A percentile compares a stretch with the other conserved stretches of the same genome.
phyloP scores from a whole-genome alignment of 768 basidiomycete species.

The Kondoa malvinella region DNA sequence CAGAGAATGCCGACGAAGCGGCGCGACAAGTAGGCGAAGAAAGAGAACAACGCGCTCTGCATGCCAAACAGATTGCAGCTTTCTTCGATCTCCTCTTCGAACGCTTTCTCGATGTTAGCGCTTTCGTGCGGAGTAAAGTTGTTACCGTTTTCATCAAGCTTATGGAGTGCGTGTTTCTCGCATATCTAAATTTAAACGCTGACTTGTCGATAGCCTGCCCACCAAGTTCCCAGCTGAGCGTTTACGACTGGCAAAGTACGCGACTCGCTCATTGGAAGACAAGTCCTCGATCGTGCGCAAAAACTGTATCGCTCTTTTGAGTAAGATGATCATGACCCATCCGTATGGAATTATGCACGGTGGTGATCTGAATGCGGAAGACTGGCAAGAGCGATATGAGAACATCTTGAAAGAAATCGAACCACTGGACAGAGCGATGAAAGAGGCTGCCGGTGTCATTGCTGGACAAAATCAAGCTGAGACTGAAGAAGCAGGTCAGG shows the following conservation, averaged over 20 bases:
- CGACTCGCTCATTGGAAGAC: conserved; percentile 67
- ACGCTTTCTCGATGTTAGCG: conserved; percentile 70
- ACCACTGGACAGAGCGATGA: conserved; percentile 44
- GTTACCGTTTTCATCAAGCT: conserved; percentile 57
- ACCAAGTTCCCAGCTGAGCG: conserved; percentile 77
- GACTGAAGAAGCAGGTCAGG: conserved; percentile 42
- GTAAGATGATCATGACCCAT: conserved; percentile 63
- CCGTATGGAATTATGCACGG: conserved; percentile 74
- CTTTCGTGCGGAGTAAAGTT: conserved; percentile 82
- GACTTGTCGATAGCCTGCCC: conserved; percentile 35
- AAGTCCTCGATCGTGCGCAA: conserved; percentile 79
- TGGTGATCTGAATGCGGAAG: conserved; percentile 51
- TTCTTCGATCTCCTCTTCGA: conserved; percentile 71
- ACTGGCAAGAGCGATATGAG: conserved; percentile 59
- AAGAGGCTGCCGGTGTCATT: conserved; percentile 39
- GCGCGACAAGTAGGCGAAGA: conserved; percentile 16
- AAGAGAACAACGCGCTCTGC: conserved; percentile 33
- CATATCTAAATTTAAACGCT: not conserved
- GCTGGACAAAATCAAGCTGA: conserved; percentile 29
- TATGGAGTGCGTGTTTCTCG: conserved; percentile 41
- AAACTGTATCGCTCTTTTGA: conserved; percentile 56
- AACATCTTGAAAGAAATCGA: conserved; percentile 47
- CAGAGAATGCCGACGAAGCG: conserved; percentile 33
- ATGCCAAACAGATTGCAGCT: conserved; percentile 46
- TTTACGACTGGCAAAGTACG: conserved; percentile 53